Evolutionary conservation across 495 filamentous ascomycete species (phyloP).

Genomic region (Tuber melanosporum): DNA sequence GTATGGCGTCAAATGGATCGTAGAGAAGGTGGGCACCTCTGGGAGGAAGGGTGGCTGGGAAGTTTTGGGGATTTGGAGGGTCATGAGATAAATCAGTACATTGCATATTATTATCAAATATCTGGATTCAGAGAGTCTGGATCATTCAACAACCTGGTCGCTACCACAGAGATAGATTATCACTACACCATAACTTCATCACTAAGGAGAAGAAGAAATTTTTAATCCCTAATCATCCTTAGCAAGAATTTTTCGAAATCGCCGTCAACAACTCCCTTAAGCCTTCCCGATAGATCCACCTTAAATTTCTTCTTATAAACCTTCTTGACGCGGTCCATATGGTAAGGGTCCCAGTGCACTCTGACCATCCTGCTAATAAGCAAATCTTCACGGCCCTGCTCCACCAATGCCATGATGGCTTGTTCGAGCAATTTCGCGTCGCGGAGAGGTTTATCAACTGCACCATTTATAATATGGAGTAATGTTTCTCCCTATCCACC

Average conservation of each 20-base stretch:
- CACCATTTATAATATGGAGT: slow-evolving; percentile 91
- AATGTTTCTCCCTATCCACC: slow-evolving; percentile 74
- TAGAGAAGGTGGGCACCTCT: slow-evolving; percentile 72
- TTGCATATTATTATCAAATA: background rate
- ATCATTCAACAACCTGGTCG: background rate
- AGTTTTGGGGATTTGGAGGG: slow-evolving; percentile 39
- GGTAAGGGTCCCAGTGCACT: slow-evolving; percentile 74
- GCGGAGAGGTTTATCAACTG: slow-evolving; percentile 89
- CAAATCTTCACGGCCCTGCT: slow-evolving; percentile 64
- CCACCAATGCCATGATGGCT: slow-evolving; percentile 50
- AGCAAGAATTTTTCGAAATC: slow-evolving; percentile 58
- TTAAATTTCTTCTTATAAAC: slow-evolving; percentile 67
- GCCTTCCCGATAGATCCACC: slow-evolving; percentile 58
- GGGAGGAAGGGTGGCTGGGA: slow-evolving; percentile 90
- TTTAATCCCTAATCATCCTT: slow-evolving; percentile 44
- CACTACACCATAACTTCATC: background rate
- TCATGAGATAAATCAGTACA: slow-evolving; percentile 16
- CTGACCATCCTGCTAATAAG: slow-evolving; percentile 74
- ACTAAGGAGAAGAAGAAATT: background rate
- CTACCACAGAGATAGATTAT: background rate
- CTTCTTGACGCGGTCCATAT: slow-evolving; percentile 63
- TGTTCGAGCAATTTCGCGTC: slow-evolving; percentile 93
- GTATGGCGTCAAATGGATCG: slow-evolving; percentile 54
- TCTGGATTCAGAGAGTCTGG: background rate
- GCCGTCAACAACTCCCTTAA: slow-evolving; percentile 48